Evolutionary conservation across 805 yeast genomes (phyloP), one percentile per base, ranked within the genome.

Genomic region (Candida pseudoglaebosa): DNA sequence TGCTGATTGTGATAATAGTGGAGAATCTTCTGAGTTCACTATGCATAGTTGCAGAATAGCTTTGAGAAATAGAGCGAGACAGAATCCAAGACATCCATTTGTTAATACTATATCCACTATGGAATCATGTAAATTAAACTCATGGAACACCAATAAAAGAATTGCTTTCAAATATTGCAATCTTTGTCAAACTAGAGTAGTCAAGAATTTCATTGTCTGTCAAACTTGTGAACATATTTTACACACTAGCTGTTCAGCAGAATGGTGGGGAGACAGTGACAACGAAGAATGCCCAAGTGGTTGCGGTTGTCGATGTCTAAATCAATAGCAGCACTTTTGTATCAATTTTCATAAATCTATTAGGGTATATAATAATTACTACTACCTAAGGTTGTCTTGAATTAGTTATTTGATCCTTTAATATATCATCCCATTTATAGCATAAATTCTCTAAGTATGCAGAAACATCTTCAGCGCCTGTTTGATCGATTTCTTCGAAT

Each of bases 221-320:
- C 71, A 76, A 4, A 65, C 66, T 19, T 90, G 98, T 60, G 83
- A 79, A 40, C 97, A 91, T 59, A 67, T 85, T 2, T 52, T 84
- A 47, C 98, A 90, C 55, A 74, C 86, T 2, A 66, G 67, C 16
- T 90, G 98, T 64, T 93, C 95, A 0, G 61, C 71, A 14, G 72
- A 72, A 36, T 90, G 98, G 96, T 88, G 95, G 87, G 59, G 61
- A 5, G 49, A 56, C 1, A 63, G 52, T 18, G 55, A 56, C 6
- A 53, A 49, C 12, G 47, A 37, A 4, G 51, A 82, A 49, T 87
- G 96, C 59, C 81, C 95, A 0, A 74, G 84, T 33, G 96, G 95
- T 0, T 88, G 96, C 66, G 95, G 95, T 0, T 88, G 96, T 51
- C 45, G 53, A 4, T 87, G 96, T 60, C 55, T 77, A 8, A 67